Evolutionary conservation across 768 basidiomycete species (phyloP), one percentile per base, ranked within the genome.

Genomic region (Mrakia frigida): DNA sequence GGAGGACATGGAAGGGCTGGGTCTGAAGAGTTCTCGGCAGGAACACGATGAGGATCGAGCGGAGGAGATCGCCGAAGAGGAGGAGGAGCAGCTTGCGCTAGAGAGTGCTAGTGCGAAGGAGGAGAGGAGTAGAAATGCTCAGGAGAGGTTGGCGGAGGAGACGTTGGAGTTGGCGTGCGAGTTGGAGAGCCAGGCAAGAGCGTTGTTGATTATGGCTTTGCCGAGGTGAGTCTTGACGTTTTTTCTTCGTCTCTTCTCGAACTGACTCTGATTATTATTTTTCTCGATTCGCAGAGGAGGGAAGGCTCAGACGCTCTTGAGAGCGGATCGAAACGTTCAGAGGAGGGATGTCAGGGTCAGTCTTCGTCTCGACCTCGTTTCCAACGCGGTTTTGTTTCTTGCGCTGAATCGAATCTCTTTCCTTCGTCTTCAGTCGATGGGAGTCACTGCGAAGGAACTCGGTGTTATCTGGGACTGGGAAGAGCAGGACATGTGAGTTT

Each of bases 281-380:
- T 25, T 41, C 41, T 14, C 53, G 7, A 28, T 67, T 39, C 23
- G 6, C 50, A 78, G 81, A 56, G 78, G 73, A 21, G 75, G 80
- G 0, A 78, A 83, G 21, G 79, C 80, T n/a, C 78, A 82, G 67
- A 82, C 80, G 1, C 60, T 84, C 11, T 75, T 84, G 10, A 69
- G 80, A 37, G 83, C 83, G 0, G 83, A 84, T 74, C 78, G 81
- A 37, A 81, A 83, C 78, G 81, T 84, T 1, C 83, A 84, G 76
- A 63, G 78, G 7, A 79, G 83, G 13, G 82, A 83, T 70, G 81
- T 82, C 5, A 78, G 74, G 70, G 79, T 68, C 4, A 13, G 46
- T 41, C 13, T 21, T 28, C 31, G 4, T 67, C 13, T 35, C 18
- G n/a, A 2, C 3, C 21, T n/a, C 18, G 25, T 60, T 21, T 52